Conservation (phyloP, 2,329 filamentous ascomycete genomes). For the Exophiala spinifera region DNA sequence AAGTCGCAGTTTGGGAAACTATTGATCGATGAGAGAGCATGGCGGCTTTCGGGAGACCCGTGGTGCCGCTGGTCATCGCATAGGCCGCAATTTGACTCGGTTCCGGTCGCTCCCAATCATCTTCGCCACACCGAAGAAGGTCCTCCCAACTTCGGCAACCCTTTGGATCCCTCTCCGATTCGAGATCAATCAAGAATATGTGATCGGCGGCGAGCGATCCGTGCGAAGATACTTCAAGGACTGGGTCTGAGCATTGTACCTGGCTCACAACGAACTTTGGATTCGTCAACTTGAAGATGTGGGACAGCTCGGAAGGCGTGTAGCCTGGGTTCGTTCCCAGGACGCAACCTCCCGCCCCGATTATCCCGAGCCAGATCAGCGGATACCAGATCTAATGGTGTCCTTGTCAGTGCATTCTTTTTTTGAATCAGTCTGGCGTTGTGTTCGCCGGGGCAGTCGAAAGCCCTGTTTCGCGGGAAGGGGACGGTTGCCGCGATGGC, state of each 20-base stretch:
- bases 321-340: conserved; percentile 52
- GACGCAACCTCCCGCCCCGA: conserved; percentile 49
- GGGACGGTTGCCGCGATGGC: conserved; percentile 3
- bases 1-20: conserved; percentile 24
- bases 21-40: conserved; percentile 52
- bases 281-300: conserved; percentile 44
- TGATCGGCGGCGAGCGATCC: conserved; percentile 28
- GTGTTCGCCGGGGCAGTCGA: conserved; percentile 13
- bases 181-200: conserved; percentile 38
- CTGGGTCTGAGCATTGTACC: conserved; percentile 38
- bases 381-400: conserved; percentile 38
- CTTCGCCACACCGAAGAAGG: conserved; percentile 43
- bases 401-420: conserved; percentile 11
- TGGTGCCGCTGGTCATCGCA: conserved; percentile 57
- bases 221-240: conserved; percentile 35
- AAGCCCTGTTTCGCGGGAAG: conserved; percentile 27
- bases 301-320: conserved; percentile 46
- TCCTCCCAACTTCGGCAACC: conserved; percentile 13
- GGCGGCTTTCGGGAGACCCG: conserved; percentile 59
- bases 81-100: conserved; percentile 41
- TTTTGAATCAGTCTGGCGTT: conserved; percentile 11
- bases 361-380: conserved; percentile 39
- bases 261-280: conserved; percentile 48
- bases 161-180: neutral
- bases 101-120: conserved; percentile 47